Evolutionary conservation across 805 yeast genomes (phyloP), one percentile per base, ranked within the genome.

Genomic region (Kuraishia cidri): DNA sequence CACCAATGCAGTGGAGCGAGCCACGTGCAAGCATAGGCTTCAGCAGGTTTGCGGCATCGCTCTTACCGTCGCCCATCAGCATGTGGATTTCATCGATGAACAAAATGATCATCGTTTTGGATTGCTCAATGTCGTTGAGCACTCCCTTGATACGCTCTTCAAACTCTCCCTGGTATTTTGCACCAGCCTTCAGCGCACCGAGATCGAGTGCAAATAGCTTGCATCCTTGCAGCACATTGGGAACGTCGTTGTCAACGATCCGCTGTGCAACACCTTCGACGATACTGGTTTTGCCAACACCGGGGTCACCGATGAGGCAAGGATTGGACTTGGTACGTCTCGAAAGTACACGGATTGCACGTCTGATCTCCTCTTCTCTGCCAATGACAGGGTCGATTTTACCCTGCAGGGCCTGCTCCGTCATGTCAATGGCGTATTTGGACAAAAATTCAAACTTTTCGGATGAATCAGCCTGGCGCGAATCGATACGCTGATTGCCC

Each of bases 41-140:
- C 56, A 92, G 74, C 49, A 92, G 72, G 59, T 92, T 92, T 26
- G 98, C 98, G 27, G 95, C 95, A 57, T 92, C 98, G 41, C 83
- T 77, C 62, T 88, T 92, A 54, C 98, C 98, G 54, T 92, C 95
- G 47, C 98, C 98, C 98, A 92, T 92, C 45, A 92, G 74, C 97
- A 92, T 92, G 62, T 92, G 98, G 54, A 92, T 92, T 62, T 92
- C 98, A 62, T 92, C 98, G 48, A 92, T 84, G 64, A 92, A 92
- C 37, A 92, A 69, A 42, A 92, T 78, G 43, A 92, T 86, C 74
- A 87, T 71, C 31, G 75, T 81, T 47, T 79, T 78, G 1, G 94
- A 79, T 46, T 86, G 81, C 56, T 86, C 95, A 48, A 92, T 84
- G 50, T 92, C 98, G 53, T 79, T 86, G 53, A 92, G 68, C 20